Conservation (phyloP, 2,329 filamentous ascomycete genomes). For the Fusarium hainanense region DNA sequence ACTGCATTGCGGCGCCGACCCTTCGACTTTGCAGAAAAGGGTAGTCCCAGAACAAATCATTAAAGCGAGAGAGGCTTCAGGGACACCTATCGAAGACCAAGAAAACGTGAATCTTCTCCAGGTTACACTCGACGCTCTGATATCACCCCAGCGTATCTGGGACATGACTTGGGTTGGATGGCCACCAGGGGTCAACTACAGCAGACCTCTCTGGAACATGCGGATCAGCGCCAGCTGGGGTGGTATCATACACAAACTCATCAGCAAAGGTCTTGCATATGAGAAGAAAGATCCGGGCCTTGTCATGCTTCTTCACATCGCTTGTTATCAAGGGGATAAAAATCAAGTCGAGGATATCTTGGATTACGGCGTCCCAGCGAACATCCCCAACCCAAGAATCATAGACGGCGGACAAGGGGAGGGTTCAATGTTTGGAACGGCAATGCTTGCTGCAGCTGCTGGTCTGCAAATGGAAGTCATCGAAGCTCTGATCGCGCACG, state of each 20-base stretch:
- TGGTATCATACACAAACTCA: background rate
- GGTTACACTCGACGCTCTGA: constrained; percentile 8
- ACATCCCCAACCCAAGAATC: background rate
- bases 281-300: background rate
- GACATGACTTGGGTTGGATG: constrained; percentile 20
- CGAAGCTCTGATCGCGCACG: background rate
- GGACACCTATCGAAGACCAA: rapidly evolving
- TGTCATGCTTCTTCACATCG: constrained; percentile 21
- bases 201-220: background rate
- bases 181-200: constrained; percentile 11
- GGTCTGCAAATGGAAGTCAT: background rate
- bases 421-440: background rate
- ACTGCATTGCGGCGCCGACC: background rate
- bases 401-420: constrained; percentile 8
- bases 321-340: background rate
- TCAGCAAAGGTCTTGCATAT: background rate
- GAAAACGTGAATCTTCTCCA: constrained; percentile 6
- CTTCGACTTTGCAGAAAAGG: background rate
- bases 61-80: background rate
- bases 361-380: background rate
- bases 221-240: constrained; percentile 12
- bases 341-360: background rate
- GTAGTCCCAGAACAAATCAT: background rate
- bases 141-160: constrained; percentile 10
- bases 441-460: constrained; percentile 17